Evolutionary conservation across 208 protist species (phyloP), one percentile per base, ranked within the genome.

Genomic region (Leishmania aethiopica): DNA sequence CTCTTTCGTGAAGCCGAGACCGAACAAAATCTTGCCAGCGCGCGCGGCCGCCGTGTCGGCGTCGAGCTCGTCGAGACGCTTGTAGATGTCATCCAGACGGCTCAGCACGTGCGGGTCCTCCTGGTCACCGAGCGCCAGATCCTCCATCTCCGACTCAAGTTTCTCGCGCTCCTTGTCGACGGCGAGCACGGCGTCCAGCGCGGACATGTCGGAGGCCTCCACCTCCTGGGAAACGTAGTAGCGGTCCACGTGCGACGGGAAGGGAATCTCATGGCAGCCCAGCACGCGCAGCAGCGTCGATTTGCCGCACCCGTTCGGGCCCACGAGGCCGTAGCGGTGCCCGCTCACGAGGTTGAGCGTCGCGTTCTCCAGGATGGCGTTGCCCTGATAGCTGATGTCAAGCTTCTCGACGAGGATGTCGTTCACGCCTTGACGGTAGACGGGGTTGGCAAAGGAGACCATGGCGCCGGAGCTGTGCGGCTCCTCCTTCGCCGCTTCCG

Each of bases 221-320:
- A 99, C 99, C 87, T 99, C 99, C 79, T 99, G 98, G 67, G 99
- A 98, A 37, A 99, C 95, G 88, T 99, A 99, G 87, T 99, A 96
- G 57, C 99, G 95, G 77, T 99, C 90, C 1, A 99, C 90, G 89
- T 99, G 92, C 35, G 92, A 89, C 1, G 99, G 98, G 67, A 99
- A 98, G 5, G 91, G 93, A 64, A 99, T 98, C 75, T 95, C 93
- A 75, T 94, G 85, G 79, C 57, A 97, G 40, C 92, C 96, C 17
- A 99, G 87, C 42, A 93, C 92, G 22, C 91, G 87, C 81, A 99
- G 89, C 79, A 99, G 86, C 35, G 95, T 98, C 8, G 97, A 98
- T 90, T 99, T 99, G 72, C 97, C 97, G 76, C 94, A 97, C 13
- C 97, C 97, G 83, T 98, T 99, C 8, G 92, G 87, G 5, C 94